phyloP scores from a whole-genome alignment of 2,329 filamentous ascomycete species.

The Neonectria magnoliae region DNA sequence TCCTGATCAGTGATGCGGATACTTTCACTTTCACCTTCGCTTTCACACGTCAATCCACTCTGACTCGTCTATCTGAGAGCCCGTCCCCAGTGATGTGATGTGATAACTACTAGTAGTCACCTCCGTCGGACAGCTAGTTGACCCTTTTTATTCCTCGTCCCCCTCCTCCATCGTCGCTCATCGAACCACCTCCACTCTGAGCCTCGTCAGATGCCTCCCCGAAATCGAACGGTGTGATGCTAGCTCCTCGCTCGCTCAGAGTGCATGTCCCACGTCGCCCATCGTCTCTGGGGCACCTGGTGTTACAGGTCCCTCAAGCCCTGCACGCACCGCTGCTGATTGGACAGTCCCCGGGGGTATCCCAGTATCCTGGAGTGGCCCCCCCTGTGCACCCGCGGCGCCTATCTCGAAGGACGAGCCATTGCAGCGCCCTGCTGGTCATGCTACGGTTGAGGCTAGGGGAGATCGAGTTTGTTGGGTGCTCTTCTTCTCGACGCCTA shows the following conservation, averaged over 20 bases:
- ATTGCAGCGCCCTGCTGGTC: not conserved
- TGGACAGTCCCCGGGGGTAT: slow-evolving; percentile 15
- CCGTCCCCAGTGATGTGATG: slow-evolving; percentile 34
- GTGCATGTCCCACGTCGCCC: slow-evolving; percentile 13
- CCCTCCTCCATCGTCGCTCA: slow-evolving; percentile 20
- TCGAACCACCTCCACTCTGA: slow-evolving; percentile 36
- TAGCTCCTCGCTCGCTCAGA: slow-evolving; percentile 25
- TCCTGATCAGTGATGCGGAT: not conserved
- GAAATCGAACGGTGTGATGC: slow-evolving; percentile 42
- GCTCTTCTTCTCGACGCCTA: not conserved
- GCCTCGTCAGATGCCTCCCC: slow-evolving; percentile 40
- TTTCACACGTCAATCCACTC: slow-evolving; percentile 5
- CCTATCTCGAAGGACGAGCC: slow-evolving; percentile 24
- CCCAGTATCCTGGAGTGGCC: not conserved
- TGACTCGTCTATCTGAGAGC: slow-evolving; percentile 18
- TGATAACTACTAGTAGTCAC: slow-evolving; percentile 20
- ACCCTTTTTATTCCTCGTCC: slow-evolving; percentile 17
- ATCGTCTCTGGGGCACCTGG: slow-evolving; percentile 18
- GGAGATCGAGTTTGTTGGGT: slow-evolving; percentile 7
- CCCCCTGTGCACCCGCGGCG: slow-evolving; percentile 22
- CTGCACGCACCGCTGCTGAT: slow-evolving; percentile 8
- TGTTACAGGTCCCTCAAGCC: slow-evolving; percentile 24
- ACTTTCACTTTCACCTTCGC: not conserved
- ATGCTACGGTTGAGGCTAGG: not conserved
- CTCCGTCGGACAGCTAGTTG: slow-evolving; percentile 12